Conservation (phyloP, 352 stramenopile species). For the Pythium guiyangense region DNA sequence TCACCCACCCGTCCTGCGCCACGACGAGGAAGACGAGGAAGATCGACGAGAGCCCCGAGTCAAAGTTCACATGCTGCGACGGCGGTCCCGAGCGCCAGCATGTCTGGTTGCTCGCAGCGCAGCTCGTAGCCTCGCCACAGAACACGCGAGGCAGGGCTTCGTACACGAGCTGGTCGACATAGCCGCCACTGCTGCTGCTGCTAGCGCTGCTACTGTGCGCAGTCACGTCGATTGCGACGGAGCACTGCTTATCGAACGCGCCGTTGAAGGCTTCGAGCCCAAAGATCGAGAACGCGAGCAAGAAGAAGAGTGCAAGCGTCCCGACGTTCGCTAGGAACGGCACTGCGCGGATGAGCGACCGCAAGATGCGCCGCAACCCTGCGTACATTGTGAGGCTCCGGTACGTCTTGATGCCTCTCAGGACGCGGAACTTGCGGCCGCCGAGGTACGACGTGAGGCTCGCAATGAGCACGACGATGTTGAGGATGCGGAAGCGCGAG, state of each 20-base stretch:
- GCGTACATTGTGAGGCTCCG: conserved; percentile 60
- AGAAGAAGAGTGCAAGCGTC: conserved; percentile 65
- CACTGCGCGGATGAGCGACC: conserved; percentile 54
- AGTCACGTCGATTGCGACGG: conserved; percentile 4
- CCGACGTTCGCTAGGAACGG: conserved; percentile 75
- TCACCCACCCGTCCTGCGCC: conserved; percentile 72
- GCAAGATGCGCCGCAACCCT: conserved; percentile 61
- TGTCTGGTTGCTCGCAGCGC: conserved; percentile 24
- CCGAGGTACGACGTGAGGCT: conserved; percentile 49
- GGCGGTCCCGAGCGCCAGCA: conserved; percentile 28
- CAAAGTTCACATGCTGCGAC: conserved; percentile 64
- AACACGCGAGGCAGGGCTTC: conserved; percentile 45
- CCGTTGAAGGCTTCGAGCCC: conserved; percentile 61
- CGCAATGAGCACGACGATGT: conserved; percentile 38
- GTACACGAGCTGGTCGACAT: conserved; percentile 7
- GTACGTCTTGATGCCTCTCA: conserved; percentile 64
- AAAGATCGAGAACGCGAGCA: conserved; percentile 79
- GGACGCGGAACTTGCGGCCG: conserved; percentile 32
- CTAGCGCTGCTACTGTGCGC: not conserved
- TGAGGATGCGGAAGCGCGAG: conserved; percentile 44
- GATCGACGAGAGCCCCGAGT: conserved; percentile 57
- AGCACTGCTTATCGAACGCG: conserved; percentile 50
- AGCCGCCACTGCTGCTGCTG: not conserved
- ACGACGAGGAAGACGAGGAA: conserved; percentile 81
- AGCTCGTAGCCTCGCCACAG: conserved; percentile 42